A percentile compares a stretch with the other conserved stretches of the same genome.
These are phyloP conservation scores for Acer saccharum DNA, from an alignment of 345 rosid species.

Conservation along the genomic window DNA sequence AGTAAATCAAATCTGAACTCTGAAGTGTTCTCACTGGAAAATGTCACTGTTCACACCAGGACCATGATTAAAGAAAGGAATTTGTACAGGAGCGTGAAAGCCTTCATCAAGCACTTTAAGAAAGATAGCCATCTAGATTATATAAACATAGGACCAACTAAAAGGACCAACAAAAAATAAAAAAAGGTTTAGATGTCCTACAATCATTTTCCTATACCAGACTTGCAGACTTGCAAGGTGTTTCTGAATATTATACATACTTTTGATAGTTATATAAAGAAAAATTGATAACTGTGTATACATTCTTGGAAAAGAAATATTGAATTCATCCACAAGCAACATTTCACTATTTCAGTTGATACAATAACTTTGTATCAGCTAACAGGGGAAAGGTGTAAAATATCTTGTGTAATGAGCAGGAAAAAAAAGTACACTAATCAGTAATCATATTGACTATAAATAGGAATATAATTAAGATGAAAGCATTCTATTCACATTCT, in stretches of 20 bases:
- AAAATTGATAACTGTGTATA: neutral
- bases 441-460: neutral
- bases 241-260: neutral
- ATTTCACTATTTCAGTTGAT: neutral
- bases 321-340: neutral
- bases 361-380: neutral
- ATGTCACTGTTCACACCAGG: neutral
- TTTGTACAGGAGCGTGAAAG: neutral
- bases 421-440: slow-evolving; percentile 8
- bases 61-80: neutral
- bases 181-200: slow-evolving; percentile 1
- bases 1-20: too few species aligned
- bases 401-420: neutral
- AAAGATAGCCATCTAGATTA: neutral
- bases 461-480: neutral
- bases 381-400: neutral
- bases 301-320: neutral
- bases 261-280: neutral
- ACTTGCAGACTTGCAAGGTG: neutral
- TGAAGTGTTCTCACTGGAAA: neutral
- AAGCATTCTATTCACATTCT: neutral
- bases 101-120: slow-evolving; percentile 2
- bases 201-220: neutral
- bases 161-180: neutral
- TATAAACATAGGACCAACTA: neutral